Base-by-base conservation (phyloP, 1,284 basidiomycete species). In the Sporisorium iseilematis-ciliati region DNA sequence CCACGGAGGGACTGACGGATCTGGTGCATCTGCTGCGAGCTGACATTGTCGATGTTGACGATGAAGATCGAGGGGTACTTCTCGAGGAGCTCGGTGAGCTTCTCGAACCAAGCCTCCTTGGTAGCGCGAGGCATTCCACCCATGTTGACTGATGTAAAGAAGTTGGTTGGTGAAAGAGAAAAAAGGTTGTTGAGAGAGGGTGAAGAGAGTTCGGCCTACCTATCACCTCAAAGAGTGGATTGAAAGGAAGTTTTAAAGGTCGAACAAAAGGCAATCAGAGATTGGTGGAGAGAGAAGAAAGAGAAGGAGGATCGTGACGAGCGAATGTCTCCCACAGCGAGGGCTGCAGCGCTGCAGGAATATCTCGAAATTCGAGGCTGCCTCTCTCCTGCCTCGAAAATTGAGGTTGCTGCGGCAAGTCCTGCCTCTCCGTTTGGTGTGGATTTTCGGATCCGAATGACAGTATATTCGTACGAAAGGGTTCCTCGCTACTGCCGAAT, bases 21-120 rank as follows among this genome's bases (percentile, higher is more conserved):
- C 88, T 97, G 94, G 87, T 97, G 95, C 94, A 95, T 86, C 89
- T 99, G 97, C 90, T 98, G 97, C 75, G 95, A 98, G 72, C 94
- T 94, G 86, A 99, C 96, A 88, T 99, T 99, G 91, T 99, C 97
- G 85, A 99, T 94, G 88, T 98, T 98, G 89, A 98, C 96, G 79
- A 99, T 87, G 90, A 99, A 98, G 89, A 99, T 94, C 75, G 96
- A 84, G 94, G 86, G 93, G 88, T 93, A 97, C 87, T 92, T 91
- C 87, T 91, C 89, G 83, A 99, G 90, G 82, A 97, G 92, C 86
- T 94, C 92, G 89, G 92, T 93, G 87, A 99, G 91, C 89, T 96
- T 97, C 80, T 87, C 88, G 87, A 99, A 98, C 91, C 98, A 99
- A 46, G 91, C 80, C 84, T 92, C 92, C 89, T 98, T 98, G 85